Evolutionary conservation across 2,329 filamentous ascomycete species (phyloP).

Genomic region (Xylariaceae sp.): DNA sequence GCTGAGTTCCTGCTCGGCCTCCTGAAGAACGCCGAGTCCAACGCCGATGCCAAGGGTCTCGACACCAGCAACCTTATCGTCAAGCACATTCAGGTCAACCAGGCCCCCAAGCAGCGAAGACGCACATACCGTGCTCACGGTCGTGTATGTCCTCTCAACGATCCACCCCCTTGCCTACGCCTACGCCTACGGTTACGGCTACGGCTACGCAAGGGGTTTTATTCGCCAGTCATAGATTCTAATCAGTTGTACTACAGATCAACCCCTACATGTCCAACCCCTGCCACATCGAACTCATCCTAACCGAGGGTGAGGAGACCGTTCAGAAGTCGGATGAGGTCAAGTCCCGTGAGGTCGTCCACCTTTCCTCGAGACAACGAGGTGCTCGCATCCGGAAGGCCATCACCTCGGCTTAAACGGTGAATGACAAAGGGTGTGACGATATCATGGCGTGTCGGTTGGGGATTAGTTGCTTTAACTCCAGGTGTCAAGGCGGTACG

Average conservation of each 20-base stretch:
- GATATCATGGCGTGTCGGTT: constrained; percentile 27
- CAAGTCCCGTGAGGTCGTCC: constrained; percentile 56
- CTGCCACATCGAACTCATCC: constrained; percentile 99
- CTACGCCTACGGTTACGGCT: no score
- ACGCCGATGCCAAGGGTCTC: constrained; percentile 94
- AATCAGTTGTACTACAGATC: constrained; percentile 58
- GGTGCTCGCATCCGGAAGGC: constrained; percentile 61
- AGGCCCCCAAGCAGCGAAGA: constrained; percentile 98
- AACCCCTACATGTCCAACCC: constrained; percentile 99
- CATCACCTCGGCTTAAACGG: constrained; percentile 57
- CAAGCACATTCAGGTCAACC: constrained; percentile 99
- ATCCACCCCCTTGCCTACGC: background rate
- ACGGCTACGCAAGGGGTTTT: background rate
- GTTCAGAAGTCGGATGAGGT: constrained; percentile 81
- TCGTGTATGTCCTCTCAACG: constrained; percentile 67
- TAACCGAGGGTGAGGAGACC: constrained; percentile 94
- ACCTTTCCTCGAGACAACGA: constrained; percentile 88
- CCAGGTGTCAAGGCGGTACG: constrained; percentile 35
- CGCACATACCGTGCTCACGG: constrained; percentile 99
- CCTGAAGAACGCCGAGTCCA: constrained; percentile 95
- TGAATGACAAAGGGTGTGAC: constrained; percentile 22
- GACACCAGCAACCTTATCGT: constrained; percentile 96
- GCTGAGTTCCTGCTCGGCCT: constrained; percentile 96
- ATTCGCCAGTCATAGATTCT: constrained; percentile 2
- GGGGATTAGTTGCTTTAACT: constrained; percentile 34